Conservation (phyloP, 2,329 filamentous ascomycete genomes). For the Emmonsia crescens region DNA sequence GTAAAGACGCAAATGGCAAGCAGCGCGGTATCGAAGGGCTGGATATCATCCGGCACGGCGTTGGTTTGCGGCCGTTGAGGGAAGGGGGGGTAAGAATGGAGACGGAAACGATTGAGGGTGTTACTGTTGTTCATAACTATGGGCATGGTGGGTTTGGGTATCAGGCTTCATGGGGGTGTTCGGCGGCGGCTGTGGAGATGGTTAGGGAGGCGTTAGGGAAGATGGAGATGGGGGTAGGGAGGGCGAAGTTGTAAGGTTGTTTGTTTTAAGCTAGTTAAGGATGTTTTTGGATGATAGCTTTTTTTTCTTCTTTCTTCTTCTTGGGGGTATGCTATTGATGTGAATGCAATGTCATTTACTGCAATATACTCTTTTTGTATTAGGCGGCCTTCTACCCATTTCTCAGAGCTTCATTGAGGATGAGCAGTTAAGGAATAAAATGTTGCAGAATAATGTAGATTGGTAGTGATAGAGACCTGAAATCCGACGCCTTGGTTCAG, state of each 20-base stretch:
- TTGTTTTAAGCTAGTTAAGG: not conserved
- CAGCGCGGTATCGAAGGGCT: slow-evolving; percentile 54
- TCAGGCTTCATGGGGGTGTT: slow-evolving; percentile 57
- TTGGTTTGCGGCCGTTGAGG: slow-evolving; percentile 68
- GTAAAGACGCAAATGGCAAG: slow-evolving; percentile 36
- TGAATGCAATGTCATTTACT: not conserved
- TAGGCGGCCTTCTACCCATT: not conserved
- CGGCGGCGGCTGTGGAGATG: slow-evolving; percentile 54
- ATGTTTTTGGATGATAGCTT: not conserved
- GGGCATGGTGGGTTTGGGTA: slow-evolving; percentile 50
- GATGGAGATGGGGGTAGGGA: slow-evolving; percentile 7
- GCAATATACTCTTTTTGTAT: not conserved
- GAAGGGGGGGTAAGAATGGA: slow-evolving; percentile 66
- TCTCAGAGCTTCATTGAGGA: not conserved
- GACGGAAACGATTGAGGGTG: slow-evolving; percentile 53
- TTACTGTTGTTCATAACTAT: slow-evolving; percentile 40
- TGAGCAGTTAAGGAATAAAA: not conserved
- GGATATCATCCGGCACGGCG: slow-evolving; percentile 67
- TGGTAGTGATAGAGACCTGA: not conserved
- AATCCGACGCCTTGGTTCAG: not conserved
- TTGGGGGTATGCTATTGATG: not conserved
- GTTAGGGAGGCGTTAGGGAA: slow-evolving; percentile 43
- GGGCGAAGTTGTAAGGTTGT: not conserved
- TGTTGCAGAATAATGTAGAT: not conserved
- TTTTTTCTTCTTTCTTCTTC: not conserved